A percentile compares a stretch with the other conserved stretches of the same genome.
phyloP scores from a whole-genome alignment of 805 yeast species.

The Kluyveromyces dobzhanskii region DNA sequence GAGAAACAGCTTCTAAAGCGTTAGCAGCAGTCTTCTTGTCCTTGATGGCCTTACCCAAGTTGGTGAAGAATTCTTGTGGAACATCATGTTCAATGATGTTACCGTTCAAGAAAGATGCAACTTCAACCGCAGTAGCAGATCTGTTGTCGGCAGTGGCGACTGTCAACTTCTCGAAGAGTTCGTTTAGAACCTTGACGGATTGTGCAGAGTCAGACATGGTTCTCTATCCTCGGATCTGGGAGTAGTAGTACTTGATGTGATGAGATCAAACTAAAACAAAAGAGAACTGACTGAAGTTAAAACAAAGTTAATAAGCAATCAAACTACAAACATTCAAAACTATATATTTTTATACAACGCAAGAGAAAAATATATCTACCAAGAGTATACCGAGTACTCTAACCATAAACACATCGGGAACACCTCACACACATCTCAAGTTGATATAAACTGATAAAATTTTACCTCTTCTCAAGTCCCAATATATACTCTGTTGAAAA shows the following conservation, averaged over 20 bases:
- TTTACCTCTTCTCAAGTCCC: background rate
- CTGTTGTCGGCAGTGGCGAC: slow-evolving; percentile 82
- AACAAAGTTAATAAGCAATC: too few relatives aligned
- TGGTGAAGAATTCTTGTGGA: slow-evolving; percentile 77
- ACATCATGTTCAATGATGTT: slow-evolving; percentile 98
- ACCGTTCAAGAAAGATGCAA: slow-evolving; percentile 90
- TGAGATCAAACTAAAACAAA: too few relatives aligned
- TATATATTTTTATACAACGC: too few relatives aligned
- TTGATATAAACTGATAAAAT: background rate
- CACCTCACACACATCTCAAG: too few relatives aligned
- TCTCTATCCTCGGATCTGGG: slow-evolving; percentile 1
- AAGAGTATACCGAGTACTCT: too few relatives aligned
- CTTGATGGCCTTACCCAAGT: slow-evolving; percentile 65
- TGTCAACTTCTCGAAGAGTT: slow-evolving; percentile 85
- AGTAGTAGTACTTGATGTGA: background rate
- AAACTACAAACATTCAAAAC: too few relatives aligned
- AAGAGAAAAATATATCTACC: too few relatives aligned
- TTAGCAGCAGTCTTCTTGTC: slow-evolving; percentile 77
- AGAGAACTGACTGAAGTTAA: too few relatives aligned
- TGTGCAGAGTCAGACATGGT: slow-evolving; percentile 40
- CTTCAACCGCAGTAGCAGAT: slow-evolving; percentile 78
- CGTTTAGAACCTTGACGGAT: slow-evolving; percentile 71
- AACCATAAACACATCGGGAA: too few relatives aligned
- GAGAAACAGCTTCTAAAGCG: slow-evolving; percentile 75
- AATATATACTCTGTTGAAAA: background rate